phyloP scores from a whole-genome alignment of 1,139 yeast genomes.

The Yamadazyma dendronema region DNA sequence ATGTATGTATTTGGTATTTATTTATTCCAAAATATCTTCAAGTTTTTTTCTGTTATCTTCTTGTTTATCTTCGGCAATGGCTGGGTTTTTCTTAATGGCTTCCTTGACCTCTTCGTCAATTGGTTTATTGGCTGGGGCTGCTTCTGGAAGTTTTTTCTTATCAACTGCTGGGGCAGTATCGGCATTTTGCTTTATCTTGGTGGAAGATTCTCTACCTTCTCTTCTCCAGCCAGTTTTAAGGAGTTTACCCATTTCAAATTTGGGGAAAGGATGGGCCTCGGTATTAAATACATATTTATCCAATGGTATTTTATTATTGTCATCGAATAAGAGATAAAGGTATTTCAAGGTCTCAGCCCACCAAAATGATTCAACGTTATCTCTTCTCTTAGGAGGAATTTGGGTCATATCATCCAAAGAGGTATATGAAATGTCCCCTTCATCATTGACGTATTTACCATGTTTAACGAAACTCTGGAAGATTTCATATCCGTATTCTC shows the following conservation, averaged over 20 bases:
- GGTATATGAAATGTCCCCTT: slow-evolving; percentile 61
- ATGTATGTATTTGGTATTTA: too few relatives aligned
- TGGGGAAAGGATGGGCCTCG: slow-evolving; percentile 91
- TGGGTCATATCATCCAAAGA: slow-evolving; percentile 68
- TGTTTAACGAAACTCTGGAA: slow-evolving; percentile 67
- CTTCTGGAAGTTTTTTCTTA: slow-evolving; percentile 37
- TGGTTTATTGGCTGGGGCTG: slow-evolving; percentile 45
- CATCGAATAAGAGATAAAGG: slow-evolving; percentile 76
- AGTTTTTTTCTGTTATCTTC: slow-evolving; percentile 14
- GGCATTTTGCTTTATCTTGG: slow-evolving; percentile 18
- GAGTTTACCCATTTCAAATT: slow-evolving; percentile 51
- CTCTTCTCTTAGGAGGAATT: slow-evolving; percentile 52
- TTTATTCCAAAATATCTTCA: slow-evolving; percentile 5
- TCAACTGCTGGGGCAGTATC: slow-evolving; percentile 20
- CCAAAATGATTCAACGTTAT: slow-evolving; percentile 94
- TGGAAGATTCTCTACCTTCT: slow-evolving; percentile 12
- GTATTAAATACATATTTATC: slow-evolving; percentile 81
- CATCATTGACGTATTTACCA: slow-evolving; percentile 48
- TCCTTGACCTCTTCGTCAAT: slow-evolving; percentile 37
- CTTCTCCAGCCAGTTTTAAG: slow-evolving; percentile 69
- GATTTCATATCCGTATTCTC: slow-evolving; percentile 90
- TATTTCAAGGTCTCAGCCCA: slow-evolving; percentile 90
- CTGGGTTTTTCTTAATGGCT: slow-evolving; percentile 36
- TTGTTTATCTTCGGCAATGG: slow-evolving; percentile 23
- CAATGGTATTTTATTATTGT: slow-evolving; percentile 54